A percentile compares a stretch with the other conserved stretches of the same genome.
These are phyloP conservation scores for Dendrocalamus sinicus DNA, from an alignment of 176 grass and related monocot genomes.

Conservation along the genomic window DNA sequence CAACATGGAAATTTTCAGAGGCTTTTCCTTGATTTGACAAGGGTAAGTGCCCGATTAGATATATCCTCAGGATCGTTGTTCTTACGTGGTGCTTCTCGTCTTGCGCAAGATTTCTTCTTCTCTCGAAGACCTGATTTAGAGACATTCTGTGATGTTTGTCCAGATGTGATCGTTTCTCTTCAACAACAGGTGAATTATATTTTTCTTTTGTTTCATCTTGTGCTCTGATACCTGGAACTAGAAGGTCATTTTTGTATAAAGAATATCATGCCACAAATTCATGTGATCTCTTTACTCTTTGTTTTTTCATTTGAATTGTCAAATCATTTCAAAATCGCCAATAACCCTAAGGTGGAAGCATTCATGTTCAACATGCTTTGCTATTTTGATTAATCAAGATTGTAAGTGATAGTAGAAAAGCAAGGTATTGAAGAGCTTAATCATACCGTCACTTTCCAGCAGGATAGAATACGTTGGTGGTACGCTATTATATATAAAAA, in stretches of 20 bases:
- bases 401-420: not conserved
- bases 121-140: slow-evolving; percentile 62
- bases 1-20: slow-evolving; percentile 91
- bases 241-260: not conserved
- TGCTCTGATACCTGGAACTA: slow-evolving; percentile 39
- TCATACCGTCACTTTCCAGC: not conserved
- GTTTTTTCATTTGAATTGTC: not conserved
- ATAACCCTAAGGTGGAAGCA: slow-evolving; percentile 3
- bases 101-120: slow-evolving; percentile 75
- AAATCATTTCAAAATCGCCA: slow-evolving; percentile 19
- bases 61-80: slow-evolving; percentile 79
- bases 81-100: slow-evolving; percentile 60
- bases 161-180: slow-evolving; percentile 73
- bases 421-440: not conserved
- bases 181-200: slow-evolving; percentile 81
- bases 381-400: slow-evolving; percentile 17
- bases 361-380: not conserved
- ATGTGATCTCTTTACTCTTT: not conserved
- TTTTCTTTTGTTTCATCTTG: slow-evolving; percentile 28
- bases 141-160: slow-evolving; percentile 71
- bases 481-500: slow-evolving; percentile 3
- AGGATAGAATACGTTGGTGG: not conserved
- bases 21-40: slow-evolving; percentile 84
- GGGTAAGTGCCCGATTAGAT: slow-evolving; percentile 68
- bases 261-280: not conserved